Base-by-base conservation (phyloP, 139 green algal genomes). In the Gonium pectorale region DNA sequence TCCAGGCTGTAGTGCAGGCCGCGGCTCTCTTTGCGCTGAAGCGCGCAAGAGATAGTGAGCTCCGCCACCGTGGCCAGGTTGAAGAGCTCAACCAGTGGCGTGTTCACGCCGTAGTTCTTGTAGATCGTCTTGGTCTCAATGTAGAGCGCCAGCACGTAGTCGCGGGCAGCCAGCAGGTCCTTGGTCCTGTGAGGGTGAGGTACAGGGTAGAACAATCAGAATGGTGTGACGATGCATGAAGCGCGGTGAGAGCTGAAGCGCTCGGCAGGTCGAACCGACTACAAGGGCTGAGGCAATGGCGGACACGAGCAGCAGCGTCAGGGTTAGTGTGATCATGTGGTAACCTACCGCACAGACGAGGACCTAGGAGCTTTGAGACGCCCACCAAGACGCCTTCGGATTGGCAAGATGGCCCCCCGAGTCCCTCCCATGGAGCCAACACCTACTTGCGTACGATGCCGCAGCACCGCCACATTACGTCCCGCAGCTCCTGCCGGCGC, bases 41-140 rank as follows among this genome's bases (percentile, higher is more conserved):
- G 89, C 7, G 97, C 97, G 67, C 91, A 95, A 6, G 83, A 88
- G 51, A 97, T 86, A 49, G 98, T 93, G 31, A 99, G 91, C 90
- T 97, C 91, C 11, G 93, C 97, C 24, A 97, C 92, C 3, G 91
- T 95, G 2, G 94, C 89, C 67, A 99, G 83, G 91, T 98, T 99
- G 49, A 90, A 85, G 59, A 99, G 90, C 92, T 99, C 97, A 33
- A 96, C 86, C 56, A 98, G 67, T 83, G 93, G 90, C 5, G 88
- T 88, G 79, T 51, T 93, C 6, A 93, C 84, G 35, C 94, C 94
- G 49, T 93, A 93, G 59, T 77, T 78, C 69, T 92, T 71, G 22
- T 75, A 74, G 73, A 96, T 62, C 2, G 91, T 89, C 37, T 91
- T 86, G 19, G 89, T 87, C 69, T 98, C 94, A n/a, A 92, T 66